These are phyloP conservation scores for Mesembryanthemum crystallinum DNA, from an alignment of 148 eudicot genomes.

Conservation along the genomic window DNA sequence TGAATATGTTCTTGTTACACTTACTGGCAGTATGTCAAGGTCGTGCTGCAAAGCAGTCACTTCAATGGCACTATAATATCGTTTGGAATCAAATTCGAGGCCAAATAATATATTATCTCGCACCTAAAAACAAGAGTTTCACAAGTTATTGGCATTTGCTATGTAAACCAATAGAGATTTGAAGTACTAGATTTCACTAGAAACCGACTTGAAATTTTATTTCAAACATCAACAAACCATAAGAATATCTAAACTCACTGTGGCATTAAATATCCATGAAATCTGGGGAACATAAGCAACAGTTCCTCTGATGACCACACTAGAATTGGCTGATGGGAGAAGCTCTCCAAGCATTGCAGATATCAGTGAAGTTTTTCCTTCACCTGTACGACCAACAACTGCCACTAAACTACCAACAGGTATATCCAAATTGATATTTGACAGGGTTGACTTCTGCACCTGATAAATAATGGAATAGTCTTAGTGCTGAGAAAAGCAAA, in stretches of 20 bases:
- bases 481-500: not conserved
- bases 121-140: not conserved
- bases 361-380: constrained; percentile 76
- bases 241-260: constrained; percentile 40
- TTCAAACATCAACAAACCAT: not conserved
- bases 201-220: not conserved
- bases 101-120: not conserved
- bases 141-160: not conserved
- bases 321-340: constrained; percentile 47
- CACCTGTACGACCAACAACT: constrained; percentile 76
- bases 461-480: constrained; percentile 18
- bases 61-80: not conserved
- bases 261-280: constrained; percentile 85
- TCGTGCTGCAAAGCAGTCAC: not conserved
- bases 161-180: not conserved
- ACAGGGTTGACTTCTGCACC: constrained; percentile 59
- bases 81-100: not conserved
- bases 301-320: constrained; percentile 57
- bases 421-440: constrained; percentile 63
- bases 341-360: constrained; percentile 87
- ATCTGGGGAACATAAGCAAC: constrained; percentile 81
- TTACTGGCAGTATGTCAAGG: not conserved
- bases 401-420: constrained; percentile 70
- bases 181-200: not conserved
- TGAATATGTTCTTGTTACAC: not conserved